Conservation (phyloP, 192 early-diverging fungal species). For the Gigaspora rosea region DNA sequence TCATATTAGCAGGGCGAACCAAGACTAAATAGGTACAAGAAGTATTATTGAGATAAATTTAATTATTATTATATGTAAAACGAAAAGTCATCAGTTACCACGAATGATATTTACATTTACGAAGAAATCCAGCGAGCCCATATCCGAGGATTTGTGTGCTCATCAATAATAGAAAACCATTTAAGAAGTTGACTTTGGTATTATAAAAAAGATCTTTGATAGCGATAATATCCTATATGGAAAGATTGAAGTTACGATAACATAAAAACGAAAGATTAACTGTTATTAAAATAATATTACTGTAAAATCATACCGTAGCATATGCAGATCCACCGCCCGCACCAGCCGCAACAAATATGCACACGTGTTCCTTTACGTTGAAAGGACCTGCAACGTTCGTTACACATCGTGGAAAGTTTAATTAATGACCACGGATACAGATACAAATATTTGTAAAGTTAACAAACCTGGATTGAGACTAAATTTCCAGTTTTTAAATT, state of each 20-base stretch:
- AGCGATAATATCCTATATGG: slow-evolving; percentile 49
- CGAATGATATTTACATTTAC: slow-evolving; percentile 35
- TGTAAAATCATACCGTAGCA: slow-evolving; percentile 47
- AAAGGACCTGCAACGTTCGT: slow-evolving; percentile 41
- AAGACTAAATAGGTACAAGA: background rate
- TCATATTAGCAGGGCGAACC: slow-evolving; percentile 16
- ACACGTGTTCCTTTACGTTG: slow-evolving; percentile 69
- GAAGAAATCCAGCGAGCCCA: slow-evolving; percentile 63
- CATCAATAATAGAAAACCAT: slow-evolving; percentile 57
- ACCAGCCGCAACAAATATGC: slow-evolving; percentile 58
- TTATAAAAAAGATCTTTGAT: slow-evolving; percentile 62
- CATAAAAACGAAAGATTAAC: no score
- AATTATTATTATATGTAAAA: background rate
- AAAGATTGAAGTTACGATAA: background rate
- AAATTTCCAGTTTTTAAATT: slow-evolving; percentile 5
- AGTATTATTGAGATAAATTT: no score
- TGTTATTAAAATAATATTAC: slow-evolving; percentile 24
- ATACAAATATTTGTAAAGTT: background rate
- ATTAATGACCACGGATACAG: background rate
- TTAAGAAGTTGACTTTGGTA: slow-evolving; percentile 52
- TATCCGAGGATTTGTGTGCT: slow-evolving; percentile 64
- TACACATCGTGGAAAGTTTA: background rate
- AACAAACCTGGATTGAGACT: slow-evolving; percentile 21
- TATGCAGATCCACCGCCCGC: slow-evolving; percentile 54
- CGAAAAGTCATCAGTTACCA: no score